Conservation (phyloP, 495 filamentous ascomycete species). For the Cudoniella acicularis region DNA sequence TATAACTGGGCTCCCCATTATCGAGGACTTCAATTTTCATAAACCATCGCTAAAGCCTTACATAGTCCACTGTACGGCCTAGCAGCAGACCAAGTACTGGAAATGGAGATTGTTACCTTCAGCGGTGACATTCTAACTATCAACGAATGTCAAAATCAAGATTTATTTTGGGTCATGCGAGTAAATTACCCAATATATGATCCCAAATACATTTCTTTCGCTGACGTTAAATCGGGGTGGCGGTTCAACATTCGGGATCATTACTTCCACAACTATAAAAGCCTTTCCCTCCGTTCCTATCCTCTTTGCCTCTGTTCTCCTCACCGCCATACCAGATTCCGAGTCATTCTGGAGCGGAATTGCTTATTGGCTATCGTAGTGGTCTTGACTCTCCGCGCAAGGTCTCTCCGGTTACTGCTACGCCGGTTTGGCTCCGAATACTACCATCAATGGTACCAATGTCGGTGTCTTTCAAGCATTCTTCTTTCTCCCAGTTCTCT, state of each 20-base stretch:
- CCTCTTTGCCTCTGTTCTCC: neutral
- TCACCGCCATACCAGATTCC: neutral
- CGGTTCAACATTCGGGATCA: slow-evolving; percentile 61
- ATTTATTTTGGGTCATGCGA: slow-evolving; percentile 64
- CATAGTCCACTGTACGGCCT: slow-evolving; percentile 48
- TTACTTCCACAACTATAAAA: slow-evolving; percentile 48
- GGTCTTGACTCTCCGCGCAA: slow-evolving; percentile 31
- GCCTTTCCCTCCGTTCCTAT: slow-evolving; percentile 23
- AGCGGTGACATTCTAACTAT: slow-evolving; percentile 48
- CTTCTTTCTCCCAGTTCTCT: slow-evolving; percentile 12
- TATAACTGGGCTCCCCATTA: too few species aligned
- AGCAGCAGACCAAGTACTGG: slow-evolving; percentile 57
- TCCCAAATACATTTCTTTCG: neutral
- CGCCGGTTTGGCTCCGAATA: slow-evolving; percentile 30
- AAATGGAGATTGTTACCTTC: slow-evolving; percentile 57
- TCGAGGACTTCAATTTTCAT: too few species aligned
- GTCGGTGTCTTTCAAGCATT: slow-evolving; percentile 33
- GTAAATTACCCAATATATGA: slow-evolving; percentile 36
- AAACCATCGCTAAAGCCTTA: too few species aligned
- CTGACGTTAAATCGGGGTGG: slow-evolving; percentile 40
- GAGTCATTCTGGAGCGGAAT: slow-evolving; percentile 27
- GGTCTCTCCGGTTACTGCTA: slow-evolving; percentile 38
- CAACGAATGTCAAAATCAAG: slow-evolving; percentile 50
- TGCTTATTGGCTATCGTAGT: slow-evolving; percentile 35
- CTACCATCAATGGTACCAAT: slow-evolving; percentile 1